Evolutionary conservation across 202 grass and related monocot species (phyloP), one percentile per base, ranked within the genome.

Genomic region (Digitaria exilis): DNA sequence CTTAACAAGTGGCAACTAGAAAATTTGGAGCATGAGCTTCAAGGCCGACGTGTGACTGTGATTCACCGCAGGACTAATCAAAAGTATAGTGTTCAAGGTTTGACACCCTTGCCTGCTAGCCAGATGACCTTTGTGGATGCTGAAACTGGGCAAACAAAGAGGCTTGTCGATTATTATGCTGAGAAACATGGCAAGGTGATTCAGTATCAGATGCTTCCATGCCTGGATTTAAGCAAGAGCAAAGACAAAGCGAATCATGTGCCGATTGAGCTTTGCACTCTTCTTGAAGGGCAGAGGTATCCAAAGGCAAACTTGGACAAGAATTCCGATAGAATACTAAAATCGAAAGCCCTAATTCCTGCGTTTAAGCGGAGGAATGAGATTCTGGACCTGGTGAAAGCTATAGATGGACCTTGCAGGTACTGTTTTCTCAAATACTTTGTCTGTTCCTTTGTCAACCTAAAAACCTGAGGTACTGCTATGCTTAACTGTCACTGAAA

Each of bases 351-450:
- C 49, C 77, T 86, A 65, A 75, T 73, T 29, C 49, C 44, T 2
- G 75, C 88, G 31, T 17, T 1, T 59, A 62, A 4, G 1, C 82
- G 88, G 66, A 85, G 43, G 73, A 9, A 78, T 13, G 84, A 63
- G 70, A 94, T 94, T 83, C 18, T 65, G 11, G 30, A 50, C 2
- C 24, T 86, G 71, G 82, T 94, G 42, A 61, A 30, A 17, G 75
- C 85, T 57, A 10, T 2, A 15, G 83, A 88, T 84, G 88, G 91
- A 58, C 91, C 91, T 84, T 94, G 91, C 86, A 88, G 82, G 91
- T 94, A 88, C 25, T 78, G 13, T 65, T 66, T 77, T 13, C 11
- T 7, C 6, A 25, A 59, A 60, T 60, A 29, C 4, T 60, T 25
- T 12, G 2, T 55, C 10, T 59, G 25, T 60, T 45, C 2, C 41